Conservation (phyloP, 1,139 yeast genomes). For the Kodamaea sp. region DNA sequence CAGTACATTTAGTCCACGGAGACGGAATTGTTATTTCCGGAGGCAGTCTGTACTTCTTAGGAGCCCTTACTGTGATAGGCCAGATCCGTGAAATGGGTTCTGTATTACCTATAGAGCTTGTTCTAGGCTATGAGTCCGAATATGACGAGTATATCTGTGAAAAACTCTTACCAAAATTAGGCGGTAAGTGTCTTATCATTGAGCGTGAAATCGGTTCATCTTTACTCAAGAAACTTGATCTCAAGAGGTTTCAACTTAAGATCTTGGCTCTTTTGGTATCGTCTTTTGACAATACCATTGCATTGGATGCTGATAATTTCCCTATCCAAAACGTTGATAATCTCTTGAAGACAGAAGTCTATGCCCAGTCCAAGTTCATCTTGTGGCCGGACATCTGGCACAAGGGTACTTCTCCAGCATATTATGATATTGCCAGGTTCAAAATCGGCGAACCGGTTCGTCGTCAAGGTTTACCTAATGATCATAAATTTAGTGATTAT, state of each 20-base stretch:
- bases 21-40: conserved; percentile 21
- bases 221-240: conserved; percentile 14
- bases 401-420: conserved; percentile 18
- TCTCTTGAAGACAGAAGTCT: conserved; percentile 16
- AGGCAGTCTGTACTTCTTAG: conserved; percentile 20
- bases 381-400: conserved; percentile 30
- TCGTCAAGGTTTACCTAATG: conserved; percentile 20
- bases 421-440: conserved; percentile 21
- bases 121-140: conserved; percentile 18
- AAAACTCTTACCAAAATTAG: conserved; percentile 16
- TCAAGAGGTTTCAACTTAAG: conserved; percentile 22
- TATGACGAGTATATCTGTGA: conserved; percentile 22
- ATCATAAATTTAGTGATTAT: conserved; percentile 16
- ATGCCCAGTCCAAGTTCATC: conserved; percentile 15
- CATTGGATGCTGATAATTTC: conserved; percentile 25
- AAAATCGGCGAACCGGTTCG: conserved; percentile 19
- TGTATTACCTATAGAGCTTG: conserved; percentile 19
- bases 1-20: conserved; percentile 13
- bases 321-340: conserved; percentile 22
- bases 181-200: conserved; percentile 32
- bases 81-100: conserved; percentile 22
- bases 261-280: conserved; percentile 21
- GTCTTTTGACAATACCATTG: conserved; percentile 23
- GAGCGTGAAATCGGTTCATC: conserved; percentile 37
- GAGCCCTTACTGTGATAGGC: conserved; percentile 21